These are phyloP conservation scores for Blastobotrys attinorum DNA, from an alignment of 805 yeast species.

Conservation along the genomic window DNA sequence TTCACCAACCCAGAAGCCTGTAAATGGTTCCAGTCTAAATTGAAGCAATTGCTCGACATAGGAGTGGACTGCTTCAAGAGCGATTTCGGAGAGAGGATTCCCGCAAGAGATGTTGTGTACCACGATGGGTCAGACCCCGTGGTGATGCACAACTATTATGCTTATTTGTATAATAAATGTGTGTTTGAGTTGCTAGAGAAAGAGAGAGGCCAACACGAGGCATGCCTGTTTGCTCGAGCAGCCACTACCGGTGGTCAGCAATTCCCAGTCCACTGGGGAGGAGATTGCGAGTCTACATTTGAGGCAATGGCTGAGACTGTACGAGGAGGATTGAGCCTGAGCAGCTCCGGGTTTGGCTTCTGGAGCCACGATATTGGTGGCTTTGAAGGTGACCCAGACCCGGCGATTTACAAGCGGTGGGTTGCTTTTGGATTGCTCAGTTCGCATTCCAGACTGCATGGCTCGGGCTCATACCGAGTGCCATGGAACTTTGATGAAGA, in stretches of 20 bases:
- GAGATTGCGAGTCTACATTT: constrained; percentile 32
- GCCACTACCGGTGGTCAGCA: constrained; percentile 33
- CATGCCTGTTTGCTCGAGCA: constrained; percentile 33
- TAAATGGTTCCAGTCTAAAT: constrained; percentile 29
- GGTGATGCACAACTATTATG: constrained; percentile 33
- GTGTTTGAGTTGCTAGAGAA: constrained; percentile 31
- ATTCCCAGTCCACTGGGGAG: constrained; percentile 37
- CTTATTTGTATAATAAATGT: constrained; percentile 30
- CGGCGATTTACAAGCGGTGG: constrained; percentile 35
- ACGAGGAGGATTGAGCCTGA: constrained; percentile 31
- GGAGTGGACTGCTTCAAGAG: constrained; percentile 37
- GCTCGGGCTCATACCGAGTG: constrained; percentile 32
- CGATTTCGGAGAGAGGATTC: constrained; percentile 35
- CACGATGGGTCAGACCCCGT: constrained; percentile 27
- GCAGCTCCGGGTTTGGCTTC: constrained; percentile 31
- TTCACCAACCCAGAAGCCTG: constrained; percentile 33
- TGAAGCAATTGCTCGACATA: constrained; percentile 25
- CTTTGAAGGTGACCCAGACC: constrained; percentile 34
- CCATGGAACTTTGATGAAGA: constrained; percentile 36
- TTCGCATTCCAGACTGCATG: constrained; percentile 34
- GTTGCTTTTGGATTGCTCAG: constrained; percentile 34
- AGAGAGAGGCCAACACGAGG: constrained; percentile 27
- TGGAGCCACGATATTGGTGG: constrained; percentile 37
- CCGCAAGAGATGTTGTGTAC: constrained; percentile 27
- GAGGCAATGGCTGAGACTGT: constrained; percentile 35